Evolutionary conservation across 768 basidiomycete genomes (phyloP), one percentile per base, ranked within the genome.

Genomic region (Fistulinella prunicolor): DNA sequence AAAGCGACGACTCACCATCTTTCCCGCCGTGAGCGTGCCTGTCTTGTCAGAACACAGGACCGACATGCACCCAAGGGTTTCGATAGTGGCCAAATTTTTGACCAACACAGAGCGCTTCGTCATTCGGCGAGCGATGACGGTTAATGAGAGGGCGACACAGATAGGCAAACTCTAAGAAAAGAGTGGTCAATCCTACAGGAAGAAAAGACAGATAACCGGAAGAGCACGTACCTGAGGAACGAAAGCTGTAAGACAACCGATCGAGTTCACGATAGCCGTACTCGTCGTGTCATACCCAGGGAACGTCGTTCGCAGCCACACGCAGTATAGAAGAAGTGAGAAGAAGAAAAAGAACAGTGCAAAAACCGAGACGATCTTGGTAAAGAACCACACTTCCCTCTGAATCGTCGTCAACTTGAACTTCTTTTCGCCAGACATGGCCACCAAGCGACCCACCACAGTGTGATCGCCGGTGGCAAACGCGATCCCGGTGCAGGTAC

Each of bases 1-100:
- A 14, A 32, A 32, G 13, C 30, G 30, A 6, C 26, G 34, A 50
- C 62, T 44, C 38, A 67, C 68, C 79, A 80, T 80, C 50, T 65
- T 67, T 10, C 73, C 73, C 26, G 73, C 61, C 0, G 74, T 79
- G 22, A 80, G 65, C 1, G 74, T 78, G 20, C 75, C 75, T 2
- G 75, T 74, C 57, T 81, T 81, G 65, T 81, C 79, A 8, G 75
- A 75, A 58, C 76, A 77, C 14, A 81, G 50, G 36, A 78, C 71
- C 7, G 73, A 72, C 62, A 81, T 76, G 23, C 69, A 66, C 4
- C 79, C 79, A 26, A 80, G 67, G 1, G 76, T 76, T 54, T 80
- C 79, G 42, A 80, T 73, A 3, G 74, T 79, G 35, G 74, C 72
- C 42, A 80, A 59, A 22, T 72, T 73, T 54, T 78, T 78, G 48